Evolutionary conservation across 805 yeast species (phyloP), one percentile per base, ranked within the genome.

Genomic region (Zygotorulaspora florentina): DNA sequence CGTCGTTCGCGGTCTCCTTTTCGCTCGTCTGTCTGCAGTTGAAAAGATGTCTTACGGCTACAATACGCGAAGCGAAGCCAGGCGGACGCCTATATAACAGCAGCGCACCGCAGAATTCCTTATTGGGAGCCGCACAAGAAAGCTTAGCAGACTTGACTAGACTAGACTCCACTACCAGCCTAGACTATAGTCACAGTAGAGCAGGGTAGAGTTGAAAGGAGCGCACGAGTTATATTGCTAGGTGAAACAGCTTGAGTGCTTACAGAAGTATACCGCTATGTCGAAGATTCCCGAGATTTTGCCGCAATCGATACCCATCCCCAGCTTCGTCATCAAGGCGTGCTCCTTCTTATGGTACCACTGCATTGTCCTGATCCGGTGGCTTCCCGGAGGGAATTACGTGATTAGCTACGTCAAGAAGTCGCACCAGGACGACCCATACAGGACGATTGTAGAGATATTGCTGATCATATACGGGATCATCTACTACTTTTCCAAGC

Each of bases 381-480:
- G 36, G 36, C 30, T 62, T 16, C 68, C 68, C 9, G 65, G 66
- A n/a, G 66, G 65, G 25, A 46, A 45, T 9, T 50, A 45, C 45
- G 59, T 83, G 5, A 68, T 83, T 27, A 68, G 89, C 46, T 93
- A 93, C 66, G 83, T 93, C 58, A 75, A 75, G 52, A 81, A 89
- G 10, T 88, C 97, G 2, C 90, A 90, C 64, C 89, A 88, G 64
- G 80, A 93, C 66, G 99, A 93, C 65, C 99, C 99, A 1, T 76
- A 88, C 49, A 79, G 99, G 58, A 86, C 98, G 0, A 60, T 87
- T 7, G 73, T 93, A 44, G 99, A 93, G 68, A 65, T 85, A 30
- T 71, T 81, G 13, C 73, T 93, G 56, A 77, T 89, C 28, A 62
- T 89, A 11, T 85, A 90, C 65, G 98, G 96, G 3, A 70, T 89